Percentiles rank a stretch among this genome's conserved stretches.
Evolutionary conservation across 2,329 filamentous ascomycete genomes (phyloP).

Genomic region (Acrocalymma vagum): DNA sequence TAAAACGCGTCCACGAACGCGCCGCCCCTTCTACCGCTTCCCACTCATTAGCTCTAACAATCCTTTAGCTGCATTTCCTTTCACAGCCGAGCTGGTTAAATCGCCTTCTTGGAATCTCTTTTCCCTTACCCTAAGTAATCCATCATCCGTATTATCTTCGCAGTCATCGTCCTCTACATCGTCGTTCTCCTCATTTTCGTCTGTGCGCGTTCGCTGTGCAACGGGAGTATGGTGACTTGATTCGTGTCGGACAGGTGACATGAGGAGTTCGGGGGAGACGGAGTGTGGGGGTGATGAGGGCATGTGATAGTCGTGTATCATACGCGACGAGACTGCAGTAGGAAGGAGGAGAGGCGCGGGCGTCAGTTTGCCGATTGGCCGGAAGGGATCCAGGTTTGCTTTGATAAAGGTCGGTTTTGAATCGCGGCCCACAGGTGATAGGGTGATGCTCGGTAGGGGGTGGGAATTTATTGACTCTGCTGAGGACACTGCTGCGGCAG

Average conservation of each 20-base stretch:
- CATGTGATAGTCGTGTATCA: slow-evolving; percentile 36
- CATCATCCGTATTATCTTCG: slow-evolving; percentile 27
- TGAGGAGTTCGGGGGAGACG: slow-evolving; percentile 28
- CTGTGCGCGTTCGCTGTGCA: slow-evolving; percentile 17
- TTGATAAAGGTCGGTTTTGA: slow-evolving; percentile 32
- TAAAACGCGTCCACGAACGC: too few relatives aligned
- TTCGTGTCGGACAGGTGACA: slow-evolving; percentile 22
- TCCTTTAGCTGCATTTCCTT: slow-evolving; percentile 62
- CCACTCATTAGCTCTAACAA: slow-evolving; percentile 58
- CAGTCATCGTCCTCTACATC: slow-evolving; percentile 22
- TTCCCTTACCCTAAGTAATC: slow-evolving; percentile 34
- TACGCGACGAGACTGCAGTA: slow-evolving; percentile 48
- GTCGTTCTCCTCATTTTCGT: slow-evolving; percentile 15
- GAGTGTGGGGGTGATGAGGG: slow-evolving; percentile 42
- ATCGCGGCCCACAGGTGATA: slow-evolving; percentile 35
- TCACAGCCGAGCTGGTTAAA: slow-evolving; percentile 57
- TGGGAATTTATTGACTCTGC: slow-evolving; percentile 15
- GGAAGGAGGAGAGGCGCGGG: slow-evolving; percentile 51
- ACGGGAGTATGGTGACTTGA: slow-evolving; percentile 21
- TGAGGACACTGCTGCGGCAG: slow-evolving; percentile 28
- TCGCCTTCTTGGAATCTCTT: slow-evolving; percentile 42
- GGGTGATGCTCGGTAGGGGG: slow-evolving; percentile 36
- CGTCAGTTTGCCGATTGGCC: slow-evolving; percentile 39
- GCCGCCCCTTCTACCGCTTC: slow-evolving; percentile 23
- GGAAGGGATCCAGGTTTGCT: slow-evolving; percentile 42